phyloP scores from a whole-genome alignment of 139 green algal genomes.

The Chlamydomonas eustigma region DNA sequence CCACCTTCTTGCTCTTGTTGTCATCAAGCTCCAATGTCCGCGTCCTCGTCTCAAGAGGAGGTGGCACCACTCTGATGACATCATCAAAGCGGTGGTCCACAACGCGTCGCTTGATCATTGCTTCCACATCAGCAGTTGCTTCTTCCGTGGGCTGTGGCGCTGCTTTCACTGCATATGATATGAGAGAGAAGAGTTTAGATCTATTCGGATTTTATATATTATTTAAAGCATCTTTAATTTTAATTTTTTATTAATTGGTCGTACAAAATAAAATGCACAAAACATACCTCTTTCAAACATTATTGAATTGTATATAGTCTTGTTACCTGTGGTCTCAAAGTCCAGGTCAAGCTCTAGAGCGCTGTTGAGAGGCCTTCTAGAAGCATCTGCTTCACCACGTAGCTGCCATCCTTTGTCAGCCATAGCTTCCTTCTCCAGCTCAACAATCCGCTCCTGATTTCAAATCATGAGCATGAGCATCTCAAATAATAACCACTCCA shows the following conservation, averaged over 20 bases:
- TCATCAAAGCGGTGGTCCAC: slow-evolving; percentile 58
- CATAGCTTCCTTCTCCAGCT: slow-evolving; percentile 72
- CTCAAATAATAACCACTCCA: no score
- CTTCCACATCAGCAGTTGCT: slow-evolving; percentile 62
- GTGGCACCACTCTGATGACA: slow-evolving; percentile 59
- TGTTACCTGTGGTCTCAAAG: slow-evolving; percentile 81
- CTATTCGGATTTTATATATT: no score
- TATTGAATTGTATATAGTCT: no score
- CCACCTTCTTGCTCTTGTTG: slow-evolving; percentile 43
- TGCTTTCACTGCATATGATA: neutral
- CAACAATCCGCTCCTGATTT: slow-evolving; percentile 50
- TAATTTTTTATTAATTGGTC: no score
- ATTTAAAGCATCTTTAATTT: no score
- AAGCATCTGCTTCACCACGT: slow-evolving; percentile 68
- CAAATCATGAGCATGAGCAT: no score
- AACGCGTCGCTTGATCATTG: slow-evolving; percentile 81
- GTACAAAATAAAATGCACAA: no score
- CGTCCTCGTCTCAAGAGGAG: slow-evolving; percentile 45
- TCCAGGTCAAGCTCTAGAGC: slow-evolving; percentile 92
- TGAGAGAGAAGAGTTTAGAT: no score
- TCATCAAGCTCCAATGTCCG: slow-evolving; percentile 71
- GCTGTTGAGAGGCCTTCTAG: slow-evolving; percentile 78
- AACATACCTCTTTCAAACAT: no score
- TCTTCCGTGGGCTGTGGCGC: neutral
- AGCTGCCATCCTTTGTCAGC: slow-evolving; percentile 79